Evolutionary conservation across 495 filamentous ascomycete species (phyloP), one percentile per base, ranked within the genome.

Genomic region (Emericellopsis terricola): DNA sequence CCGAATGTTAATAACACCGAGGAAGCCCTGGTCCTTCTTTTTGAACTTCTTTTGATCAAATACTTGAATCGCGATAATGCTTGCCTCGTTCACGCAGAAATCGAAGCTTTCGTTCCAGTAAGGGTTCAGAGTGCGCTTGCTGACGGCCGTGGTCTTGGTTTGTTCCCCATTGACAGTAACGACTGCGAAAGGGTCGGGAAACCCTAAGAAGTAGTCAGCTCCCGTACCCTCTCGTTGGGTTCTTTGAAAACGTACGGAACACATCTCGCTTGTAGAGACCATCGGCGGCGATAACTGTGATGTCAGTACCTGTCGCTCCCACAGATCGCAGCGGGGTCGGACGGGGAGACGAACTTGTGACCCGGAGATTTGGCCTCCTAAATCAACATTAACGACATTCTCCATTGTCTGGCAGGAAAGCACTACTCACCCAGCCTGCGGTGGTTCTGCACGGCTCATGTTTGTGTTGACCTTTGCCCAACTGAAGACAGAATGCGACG

Each of bases 21-120:
- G 70, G 46, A 97, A 97, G 1, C 89, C 89, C 52, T 97, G 89
- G 47, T 96, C 89, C 81, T 96, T 97, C 69, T 97, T 97, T 64
- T 97, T 97, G 64, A 96, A 97, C 56, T 97, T 97, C 65, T 94
- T 96, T 55, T 97, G 89, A 52, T 97, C 89, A 48, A 97, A 97
- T 30, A 97, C 93, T 52, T 97, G 89, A 28, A 97, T 84, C 14
- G 87, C 86, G 15, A 97, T 70, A 44, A 96, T 94, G 49, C 84
- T 93, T 44, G 93, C 85, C 48, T 96, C 89, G 31, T 73, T 81
- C 37, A 78, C 87, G 42, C 74, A 96, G 91, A 96, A 69, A 53
- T 97, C 89, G 56, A 97, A 97, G 46, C 71, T 81, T 59, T 97
- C 91, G 55, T 97, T 97, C 89, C 89, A 97, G 50, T 97, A 97